Evolutionary conservation across 2,329 filamentous ascomycete genomes (phyloP).

Genomic region (Penicillium crustosum): DNA sequence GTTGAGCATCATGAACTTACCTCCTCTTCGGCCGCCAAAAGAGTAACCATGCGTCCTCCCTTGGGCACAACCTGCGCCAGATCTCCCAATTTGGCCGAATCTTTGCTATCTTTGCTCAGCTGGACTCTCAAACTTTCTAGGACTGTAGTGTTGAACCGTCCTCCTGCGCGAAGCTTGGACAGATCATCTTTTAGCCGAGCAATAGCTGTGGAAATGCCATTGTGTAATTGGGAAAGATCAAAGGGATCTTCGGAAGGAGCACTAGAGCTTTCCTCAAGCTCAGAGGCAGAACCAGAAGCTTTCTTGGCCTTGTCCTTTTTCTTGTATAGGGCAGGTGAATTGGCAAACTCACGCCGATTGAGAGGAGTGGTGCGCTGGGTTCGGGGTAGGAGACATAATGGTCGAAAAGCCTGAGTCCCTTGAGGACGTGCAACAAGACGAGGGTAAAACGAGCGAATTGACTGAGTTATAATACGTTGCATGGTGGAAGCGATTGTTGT

Average conservation of each 20-base stretch:
- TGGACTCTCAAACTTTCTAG: conserved; percentile 63
- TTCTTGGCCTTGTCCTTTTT: conserved; percentile 57
- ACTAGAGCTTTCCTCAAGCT: conserved; percentile 30
- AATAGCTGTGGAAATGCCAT: conserved; percentile 55
- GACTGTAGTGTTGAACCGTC: conserved; percentile 61
- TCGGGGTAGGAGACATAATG: neutral
- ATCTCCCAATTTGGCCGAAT: conserved; percentile 58
- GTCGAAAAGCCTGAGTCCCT: neutral
- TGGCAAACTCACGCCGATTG: conserved; percentile 41
- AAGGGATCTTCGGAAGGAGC: conserved; percentile 53
- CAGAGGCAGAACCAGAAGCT: conserved; percentile 36
- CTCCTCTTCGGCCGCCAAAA: conserved; percentile 65
- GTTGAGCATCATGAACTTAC: conserved; percentile 43
- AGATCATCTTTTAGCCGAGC: conserved; percentile 61
- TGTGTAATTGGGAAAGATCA: conserved; percentile 60
- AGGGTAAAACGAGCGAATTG: neutral
- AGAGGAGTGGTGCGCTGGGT: neutral
- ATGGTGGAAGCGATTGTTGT: conserved; percentile 11
- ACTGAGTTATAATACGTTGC: conserved; percentile 15
- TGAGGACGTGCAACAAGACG: neutral
- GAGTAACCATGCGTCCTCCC: conserved; percentile 58
- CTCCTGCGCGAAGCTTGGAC: conserved; percentile 61
- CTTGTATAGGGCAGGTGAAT: conserved; percentile 46
- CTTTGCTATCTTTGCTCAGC: conserved; percentile 53
- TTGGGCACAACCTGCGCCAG: conserved; percentile 67